Evolutionary conservation across 2,329 filamentous ascomycete species (phyloP), one percentile per base, ranked within the genome.

Genomic region (Fusarium goolgardi): DNA sequence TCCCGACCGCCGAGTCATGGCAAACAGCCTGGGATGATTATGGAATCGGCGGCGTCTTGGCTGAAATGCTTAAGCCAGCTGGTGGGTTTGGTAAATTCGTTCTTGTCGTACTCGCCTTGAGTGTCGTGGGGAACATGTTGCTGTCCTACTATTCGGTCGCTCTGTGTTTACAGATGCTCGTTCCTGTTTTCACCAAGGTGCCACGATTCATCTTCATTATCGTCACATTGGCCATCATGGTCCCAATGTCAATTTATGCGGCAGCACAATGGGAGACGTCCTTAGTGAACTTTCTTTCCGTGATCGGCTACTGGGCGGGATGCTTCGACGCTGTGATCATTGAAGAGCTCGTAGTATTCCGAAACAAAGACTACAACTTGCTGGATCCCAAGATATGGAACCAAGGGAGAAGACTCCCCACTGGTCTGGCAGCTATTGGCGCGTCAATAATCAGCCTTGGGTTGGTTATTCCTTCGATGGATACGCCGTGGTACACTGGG

Each of bases 301-400:
- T 84, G 27, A 83, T 83, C 56, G 81, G 80, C 37, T 84, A 84
- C 68, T 84, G 82, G 82, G 77, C 76, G 1, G 80, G 80, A 4
- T 81, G 80, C 25, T 84, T 83, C 55, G 73, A 82, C 27, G 80
- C 78, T 5, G 74, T 82, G 12, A 58, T 83, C 4, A 68, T 82
- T 29, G 74, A 76, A 25, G 83, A 84, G 71, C 72, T 82, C n/a
- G 66, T 83, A 8, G 69, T 82, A 1, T 83, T 84, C 65, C 79
- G 82, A 6, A 71, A 73, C 27, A 74, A 78, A 68, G 76, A 83
- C 61, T 83, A 78, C 59, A 67, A 71, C 4, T 76, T 75, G 6
- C 83, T 78, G 62, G 80, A 84, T 35, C 78, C 77, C 15, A 68
- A 73, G 9, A 77, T 79, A 53, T 84, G 83, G 83, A 81, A 84